A percentile compares a stretch with the other conserved stretches of the same genome.
These are phyloP conservation scores for Parathielavia appendiculata DNA, from an alignment of 495 filamentous ascomycete species.

Conservation along the genomic window DNA sequence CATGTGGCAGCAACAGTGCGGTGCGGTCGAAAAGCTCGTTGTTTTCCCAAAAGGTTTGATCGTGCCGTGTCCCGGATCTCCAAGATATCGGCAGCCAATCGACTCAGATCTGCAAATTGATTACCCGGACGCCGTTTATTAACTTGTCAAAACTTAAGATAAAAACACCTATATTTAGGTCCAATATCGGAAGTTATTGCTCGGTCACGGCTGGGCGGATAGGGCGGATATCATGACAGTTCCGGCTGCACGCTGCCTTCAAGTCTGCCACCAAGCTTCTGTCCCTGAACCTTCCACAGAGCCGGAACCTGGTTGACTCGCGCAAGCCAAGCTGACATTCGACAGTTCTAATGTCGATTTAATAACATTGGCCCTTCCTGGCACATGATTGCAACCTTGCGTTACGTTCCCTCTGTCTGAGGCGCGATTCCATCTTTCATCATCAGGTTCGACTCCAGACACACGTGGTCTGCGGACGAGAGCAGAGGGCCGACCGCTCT, in stretches of 20 bases:
- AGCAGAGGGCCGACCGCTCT: not conserved
- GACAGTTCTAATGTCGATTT: not conserved
- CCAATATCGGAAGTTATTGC: not conserved
- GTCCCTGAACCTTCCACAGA: not conserved
- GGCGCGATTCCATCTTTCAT: not conserved
- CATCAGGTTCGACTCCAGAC: not conserved
- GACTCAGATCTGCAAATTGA: not conserved
- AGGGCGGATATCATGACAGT: not conserved
- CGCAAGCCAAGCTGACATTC: not conserved
- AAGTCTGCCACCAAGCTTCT: not conserved
- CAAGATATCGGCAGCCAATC: constrained; percentile 3
- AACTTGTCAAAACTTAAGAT: not conserved
- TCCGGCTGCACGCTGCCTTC: not conserved
- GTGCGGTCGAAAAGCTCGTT: no score
- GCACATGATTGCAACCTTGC: constrained; percentile 4
- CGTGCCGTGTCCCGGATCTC: not conserved
- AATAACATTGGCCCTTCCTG: not conserved
- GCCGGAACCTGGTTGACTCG: constrained; percentile 3
- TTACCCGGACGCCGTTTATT: constrained; percentile 11
- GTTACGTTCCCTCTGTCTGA: not conserved
- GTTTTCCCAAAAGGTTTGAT: not conserved
- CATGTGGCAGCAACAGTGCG: no score
- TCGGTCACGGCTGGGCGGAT: not conserved
- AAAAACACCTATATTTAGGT: constrained; percentile 2
- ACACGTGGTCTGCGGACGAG: not conserved